Base-by-base conservation (phyloP, 805 yeast genomes). In the Sungouiella blattae region DNA sequence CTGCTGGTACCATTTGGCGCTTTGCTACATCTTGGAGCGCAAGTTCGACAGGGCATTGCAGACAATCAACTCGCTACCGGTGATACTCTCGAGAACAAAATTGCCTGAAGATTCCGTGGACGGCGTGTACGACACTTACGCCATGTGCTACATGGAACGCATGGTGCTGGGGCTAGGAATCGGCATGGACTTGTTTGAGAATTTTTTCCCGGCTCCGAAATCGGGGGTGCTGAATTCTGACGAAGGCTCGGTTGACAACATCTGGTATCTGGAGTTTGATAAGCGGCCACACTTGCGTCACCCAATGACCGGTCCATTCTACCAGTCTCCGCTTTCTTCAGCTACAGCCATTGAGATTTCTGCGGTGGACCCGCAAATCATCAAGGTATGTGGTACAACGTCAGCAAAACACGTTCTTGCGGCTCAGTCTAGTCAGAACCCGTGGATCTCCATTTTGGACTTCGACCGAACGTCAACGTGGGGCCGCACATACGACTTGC, bases 21-120 rank as follows among this genome's bases (percentile, higher is more conserved):
- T 78, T 41, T 73, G 78, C 23, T 80, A 86, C 48, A 69, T 83
- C 13, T 57, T 79, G 24, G 60, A 52, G 30, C 73, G 69, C 32
- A 77, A 85, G 50, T 77, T 67, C 45, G 64, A 67, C 26, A 67
- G 64, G 41, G 94, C 95, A 0, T 60, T 87, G 26, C 52, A 77
- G 26, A 71, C 89, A 0, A 63, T 87, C 43, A 87, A 87, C 53
- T 75, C 87, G 1, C 73, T 87, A 30, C 95, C 95, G 6, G 76
- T 86, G 74, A 24, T 36, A 3, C 31, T 43, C 14, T 26, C 36
- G 18, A 17, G 26, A n/a, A 27, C 33, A 5, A 30, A 32, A 6
- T 38, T 29, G 4, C 22, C 30, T n/a, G 30, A 4, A 5, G 28
- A 14, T 13, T 6, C 28, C 5, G 38, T 41, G 21, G 46, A 41